Evolutionary conservation across 1,284 basidiomycete species (phyloP).

Genomic region (Cutaneotrichosporon cavernicola): DNA sequence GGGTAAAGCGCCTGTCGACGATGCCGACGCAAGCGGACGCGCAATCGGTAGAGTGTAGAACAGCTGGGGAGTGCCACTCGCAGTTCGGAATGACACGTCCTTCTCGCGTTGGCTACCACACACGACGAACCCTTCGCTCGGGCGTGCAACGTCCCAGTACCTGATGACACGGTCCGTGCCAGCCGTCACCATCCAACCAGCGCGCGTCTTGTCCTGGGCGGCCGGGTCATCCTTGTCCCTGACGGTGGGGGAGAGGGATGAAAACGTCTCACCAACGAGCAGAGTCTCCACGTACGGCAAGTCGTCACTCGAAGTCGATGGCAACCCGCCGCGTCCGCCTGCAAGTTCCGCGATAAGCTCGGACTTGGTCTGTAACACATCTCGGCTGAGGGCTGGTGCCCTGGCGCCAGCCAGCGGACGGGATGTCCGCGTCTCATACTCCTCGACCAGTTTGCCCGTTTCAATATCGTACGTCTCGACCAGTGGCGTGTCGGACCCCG

Average conservation of each 20-base stretch:
- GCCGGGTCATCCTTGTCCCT: slow-evolving; percentile 14
- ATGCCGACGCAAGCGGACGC: slow-evolving; percentile 13
- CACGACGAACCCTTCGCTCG: slow-evolving; percentile 44
- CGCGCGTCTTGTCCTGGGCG: not conserved
- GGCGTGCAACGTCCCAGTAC: slow-evolving; percentile 46
- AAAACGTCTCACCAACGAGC: slow-evolving; percentile 36
- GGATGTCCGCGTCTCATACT: slow-evolving; percentile 38
- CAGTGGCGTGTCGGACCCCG: slow-evolving; percentile 25
- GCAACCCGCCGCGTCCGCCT: slow-evolving; percentile 14
- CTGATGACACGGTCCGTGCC: slow-evolving; percentile 50
- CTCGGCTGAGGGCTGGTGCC: slow-evolving; percentile 10
- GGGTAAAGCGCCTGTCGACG: not conserved
- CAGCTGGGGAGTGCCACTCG: slow-evolving; percentile 16
- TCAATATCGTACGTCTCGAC: slow-evolving; percentile 53
- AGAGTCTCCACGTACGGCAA: slow-evolving; percentile 30
- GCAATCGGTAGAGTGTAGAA: slow-evolving; percentile 38
- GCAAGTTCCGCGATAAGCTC: slow-evolving; percentile 38
- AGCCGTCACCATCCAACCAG: slow-evolving; percentile 47
- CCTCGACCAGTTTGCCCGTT: slow-evolving; percentile 52
- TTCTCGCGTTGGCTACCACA: slow-evolving; percentile 50
- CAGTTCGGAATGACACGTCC: slow-evolving; percentile 44
- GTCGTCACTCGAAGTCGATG: slow-evolving; percentile 21
- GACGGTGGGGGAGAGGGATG: slow-evolving; percentile 29
- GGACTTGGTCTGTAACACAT: slow-evolving; percentile 33
- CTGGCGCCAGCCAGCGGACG: slow-evolving; percentile 20